Percentiles rank a stretch among this genome's conserved stretches.
These are phyloP conservation scores for Trichosporon inkin DNA, from an alignment of 1,284 basidiomycete species.

Conservation along the genomic window DNA sequence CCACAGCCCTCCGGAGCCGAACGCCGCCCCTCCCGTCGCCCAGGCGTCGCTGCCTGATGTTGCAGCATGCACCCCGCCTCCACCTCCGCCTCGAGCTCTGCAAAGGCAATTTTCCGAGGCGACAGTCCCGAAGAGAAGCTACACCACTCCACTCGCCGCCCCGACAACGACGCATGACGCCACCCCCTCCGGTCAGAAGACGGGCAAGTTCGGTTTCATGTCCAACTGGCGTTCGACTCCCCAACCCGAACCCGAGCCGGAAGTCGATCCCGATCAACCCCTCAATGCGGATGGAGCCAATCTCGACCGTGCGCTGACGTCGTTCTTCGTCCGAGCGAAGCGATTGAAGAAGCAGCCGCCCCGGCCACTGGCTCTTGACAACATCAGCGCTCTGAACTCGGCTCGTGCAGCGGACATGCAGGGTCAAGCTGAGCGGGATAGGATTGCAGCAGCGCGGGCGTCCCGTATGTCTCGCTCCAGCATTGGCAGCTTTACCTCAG, in stretches of 20 bases:
- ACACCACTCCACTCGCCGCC: background rate
- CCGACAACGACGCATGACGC: background rate
- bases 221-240: slow-evolving; percentile 3
- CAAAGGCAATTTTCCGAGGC: background rate
- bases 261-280: slow-evolving; percentile 3
- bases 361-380: background rate
- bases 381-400: slow-evolving; percentile 1
- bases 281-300: slow-evolving; percentile 8
- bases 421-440: background rate
- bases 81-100: background rate
- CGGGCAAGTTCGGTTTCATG: slow-evolving; percentile 5
- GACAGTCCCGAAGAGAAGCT: slow-evolving; percentile 8
- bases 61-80: background rate
- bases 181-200: background rate
- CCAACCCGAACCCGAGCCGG: background rate
- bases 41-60: background rate
- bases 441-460: background rate
- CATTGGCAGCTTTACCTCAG: background rate
- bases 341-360: slow-evolving; percentile 2
- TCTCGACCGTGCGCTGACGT: slow-evolving; percentile 18
- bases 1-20: background rate
- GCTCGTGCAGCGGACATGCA: background rate
- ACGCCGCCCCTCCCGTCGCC: background rate
- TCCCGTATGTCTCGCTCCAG: background rate
- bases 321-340: slow-evolving; percentile 20